These are phyloP conservation scores for Cyberlindnera bimundalis DNA, from an alignment of 805 yeast species.

Conservation along the genomic window DNA sequence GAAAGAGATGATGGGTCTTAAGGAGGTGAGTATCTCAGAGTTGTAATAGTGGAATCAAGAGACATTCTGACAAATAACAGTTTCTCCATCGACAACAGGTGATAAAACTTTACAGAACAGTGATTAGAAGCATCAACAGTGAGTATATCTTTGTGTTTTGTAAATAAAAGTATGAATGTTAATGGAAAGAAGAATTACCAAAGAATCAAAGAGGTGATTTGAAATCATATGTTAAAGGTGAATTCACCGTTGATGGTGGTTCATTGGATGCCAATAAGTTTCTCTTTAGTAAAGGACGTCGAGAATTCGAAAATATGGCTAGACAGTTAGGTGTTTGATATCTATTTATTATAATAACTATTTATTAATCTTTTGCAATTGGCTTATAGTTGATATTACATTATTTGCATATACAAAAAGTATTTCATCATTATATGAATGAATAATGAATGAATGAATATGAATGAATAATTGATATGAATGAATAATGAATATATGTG, in stretches of 20 bases:
- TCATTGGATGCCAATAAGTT: conserved; percentile 12
- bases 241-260: conserved; percentile 8
- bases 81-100: conserved; percentile 19
- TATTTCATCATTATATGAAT: no score
- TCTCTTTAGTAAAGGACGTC: conserved; percentile 10
- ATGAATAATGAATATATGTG: no score
- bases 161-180: no score
- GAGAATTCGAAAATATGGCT: conserved; percentile 11
- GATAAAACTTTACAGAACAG: conserved; percentile 10
- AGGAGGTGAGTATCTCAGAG: conserved; percentile 7
- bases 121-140: conserved; percentile 15
- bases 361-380: no score
- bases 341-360: not conserved
- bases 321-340: conserved; percentile 9
- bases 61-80: no score
- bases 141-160: no score
- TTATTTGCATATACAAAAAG: no score
- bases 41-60: no score
- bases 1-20: conserved; percentile 7
- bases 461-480: no score
- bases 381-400: no score
- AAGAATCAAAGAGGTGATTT: conserved; percentile 5
- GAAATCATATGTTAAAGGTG: conserved; percentile 2
- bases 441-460: no score
- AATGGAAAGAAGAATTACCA: conserved; percentile 16